Evolutionary conservation across 129 eudicot genomes (phyloP), one percentile per base, ranked within the genome.

Genomic region (Logfia minima): DNA sequence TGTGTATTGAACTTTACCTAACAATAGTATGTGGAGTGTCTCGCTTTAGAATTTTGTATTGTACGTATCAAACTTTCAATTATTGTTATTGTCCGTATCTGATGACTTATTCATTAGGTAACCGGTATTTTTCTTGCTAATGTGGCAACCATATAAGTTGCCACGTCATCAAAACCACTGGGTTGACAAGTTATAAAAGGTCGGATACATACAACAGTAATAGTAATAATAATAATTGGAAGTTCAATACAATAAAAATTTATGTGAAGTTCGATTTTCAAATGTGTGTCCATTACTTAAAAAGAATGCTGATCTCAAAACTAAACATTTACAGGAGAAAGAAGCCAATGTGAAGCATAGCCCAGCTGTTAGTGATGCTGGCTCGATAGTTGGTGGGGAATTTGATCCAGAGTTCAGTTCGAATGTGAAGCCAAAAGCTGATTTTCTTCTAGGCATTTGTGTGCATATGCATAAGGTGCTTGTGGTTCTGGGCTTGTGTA

Each of bases 311-410:
- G 77, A 64, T 77, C 75, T n/a, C 56, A 16, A 29, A 35, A 16
- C 37, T 75, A 74, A 64, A 76, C 26, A 19, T 83, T 52, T 83
- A 60, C 88, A 91, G 97, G 90, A 75, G 59, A 84, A 84, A 39
- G 72, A 62, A 64, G 80, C 65, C 17, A 52, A 58, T 58, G 63
- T 19, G 63, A 58, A 61, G 16, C 56, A 66, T 79, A 21, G 21
- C 74, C 48, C 18, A 5, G 24, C 29, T 51, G 67, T 37, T 51
- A 48, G 34, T 19, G 69, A 72, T 32, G 52, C n/a, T 51, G 41
- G 2, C 26, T 43, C 31, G 66, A 75, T 24, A 18, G 52, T 7
- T 60, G 61, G 22, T 19, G 70, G 56, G 23, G 73, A 19, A 32
- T 53, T 18, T 23, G 68, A 68, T 61, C 24, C 37, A 37, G 74